These are phyloP conservation scores for Didymella segeticola DNA, from an alignment of 2,329 filamentous ascomycete species.

Conservation along the genomic window DNA sequence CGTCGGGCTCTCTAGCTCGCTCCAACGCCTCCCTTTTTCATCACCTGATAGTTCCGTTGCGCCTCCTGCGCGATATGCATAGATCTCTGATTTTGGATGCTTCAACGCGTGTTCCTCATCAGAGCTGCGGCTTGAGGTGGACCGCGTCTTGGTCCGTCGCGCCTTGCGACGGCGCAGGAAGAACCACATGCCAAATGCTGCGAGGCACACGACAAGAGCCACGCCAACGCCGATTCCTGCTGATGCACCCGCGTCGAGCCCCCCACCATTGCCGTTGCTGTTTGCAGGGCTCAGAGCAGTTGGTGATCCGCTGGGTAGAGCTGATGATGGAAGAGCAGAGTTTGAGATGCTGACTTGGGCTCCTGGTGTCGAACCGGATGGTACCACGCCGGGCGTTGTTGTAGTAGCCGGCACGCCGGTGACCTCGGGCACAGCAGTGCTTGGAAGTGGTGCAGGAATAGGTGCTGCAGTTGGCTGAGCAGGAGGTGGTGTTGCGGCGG, in stretches of 20 bases:
- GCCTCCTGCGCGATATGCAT: constrained; percentile 2
- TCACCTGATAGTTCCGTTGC: constrained; percentile 6
- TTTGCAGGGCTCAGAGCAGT: not conserved
- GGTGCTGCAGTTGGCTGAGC: constrained; percentile 5
- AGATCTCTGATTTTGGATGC: constrained; percentile 5
- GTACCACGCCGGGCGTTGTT: not conserved
- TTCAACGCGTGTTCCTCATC: constrained; percentile 24
- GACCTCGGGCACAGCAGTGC: not conserved
- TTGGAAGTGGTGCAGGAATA: not conserved
- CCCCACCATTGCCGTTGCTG: not conserved
- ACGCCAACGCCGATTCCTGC: constrained; percentile 28
- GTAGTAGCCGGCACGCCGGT: not conserved
- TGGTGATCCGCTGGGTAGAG: constrained; percentile 3
- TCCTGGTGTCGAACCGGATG: not conserved
- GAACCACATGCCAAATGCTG: constrained; percentile 21
- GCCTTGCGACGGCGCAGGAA: constrained; percentile 18
- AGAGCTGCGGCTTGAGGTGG: constrained; percentile 5
- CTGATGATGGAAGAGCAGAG: constrained; percentile 1
- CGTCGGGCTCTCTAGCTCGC: constrained; percentile 22
- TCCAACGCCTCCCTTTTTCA: constrained; percentile 7
- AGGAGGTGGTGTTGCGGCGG: constrained; percentile 4
- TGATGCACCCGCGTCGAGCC: constrained; percentile 20
- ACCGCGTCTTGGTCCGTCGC: constrained; percentile 7
- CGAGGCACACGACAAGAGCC: constrained; percentile 19
- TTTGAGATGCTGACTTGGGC: not conserved